Evolutionary conservation across 805 yeast genomes (phyloP).

Genomic region (Teunomyces aglyptinius): DNA sequence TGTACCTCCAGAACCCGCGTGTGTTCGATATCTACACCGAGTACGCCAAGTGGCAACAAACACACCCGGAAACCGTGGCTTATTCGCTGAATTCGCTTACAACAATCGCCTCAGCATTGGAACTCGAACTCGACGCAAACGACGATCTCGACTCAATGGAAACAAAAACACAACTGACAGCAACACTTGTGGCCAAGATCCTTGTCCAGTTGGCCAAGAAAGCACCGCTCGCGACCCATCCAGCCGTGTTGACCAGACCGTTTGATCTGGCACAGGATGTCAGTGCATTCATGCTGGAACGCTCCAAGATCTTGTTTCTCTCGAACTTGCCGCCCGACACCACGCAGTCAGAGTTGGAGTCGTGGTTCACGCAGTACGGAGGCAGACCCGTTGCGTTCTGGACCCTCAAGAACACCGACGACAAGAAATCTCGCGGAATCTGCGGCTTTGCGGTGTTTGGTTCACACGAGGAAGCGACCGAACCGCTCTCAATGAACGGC

Average conservation of each 20-base stretch:
- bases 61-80: slow-evolving; percentile 51
- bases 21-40: slow-evolving; percentile 77
- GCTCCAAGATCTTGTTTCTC: slow-evolving; percentile 74
- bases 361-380: slow-evolving; percentile 88
- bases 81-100: slow-evolving; percentile 34
- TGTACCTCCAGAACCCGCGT: slow-evolving; percentile 70
- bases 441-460: slow-evolving; percentile 85
- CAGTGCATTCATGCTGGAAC: slow-evolving; percentile 62
- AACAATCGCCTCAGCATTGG: slow-evolving; percentile 49
- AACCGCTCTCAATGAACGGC: slow-evolving; percentile 77
- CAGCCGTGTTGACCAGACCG: slow-evolving; percentile 64
- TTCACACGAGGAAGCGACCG: slow-evolving; percentile 82
- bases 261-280: slow-evolving; percentile 76
- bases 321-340: slow-evolving; percentile 82
- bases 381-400: slow-evolving; percentile 86
- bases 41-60: slow-evolving; percentile 64
- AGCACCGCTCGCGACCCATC: slow-evolving; percentile 49
- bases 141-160: slow-evolving; percentile 4
- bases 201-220: slow-evolving; percentile 48
- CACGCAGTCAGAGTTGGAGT: slow-evolving; percentile 85
- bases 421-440: slow-evolving; percentile 37
- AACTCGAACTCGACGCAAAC: slow-evolving; percentile 28
- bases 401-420: slow-evolving; percentile 63
- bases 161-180: slow-evolving; percentile 44
- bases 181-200: slow-evolving; percentile 43